Evolutionary conservation across 164 flowering plant species (phyloP).

Genomic region (Cinnamomum micranthum): DNA sequence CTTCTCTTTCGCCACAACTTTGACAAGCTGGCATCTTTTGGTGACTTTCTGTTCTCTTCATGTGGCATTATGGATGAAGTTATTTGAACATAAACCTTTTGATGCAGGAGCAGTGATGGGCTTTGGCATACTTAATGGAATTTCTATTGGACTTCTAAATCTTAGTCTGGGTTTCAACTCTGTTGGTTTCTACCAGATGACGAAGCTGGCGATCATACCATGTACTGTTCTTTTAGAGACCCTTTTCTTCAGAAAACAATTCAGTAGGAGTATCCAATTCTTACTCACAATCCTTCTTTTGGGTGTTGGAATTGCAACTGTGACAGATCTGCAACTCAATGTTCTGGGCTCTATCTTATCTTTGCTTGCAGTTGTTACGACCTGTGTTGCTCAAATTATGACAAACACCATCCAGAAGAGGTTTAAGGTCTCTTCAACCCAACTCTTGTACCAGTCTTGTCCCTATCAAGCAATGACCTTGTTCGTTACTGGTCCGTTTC

Average conservation of each 20-base stretch:
- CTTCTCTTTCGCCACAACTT: conserved; percentile 54
- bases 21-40: conserved; percentile 98
- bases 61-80: conserved; percentile 77
- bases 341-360: conserved; percentile 79
- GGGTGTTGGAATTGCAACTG: conserved; percentile 95
- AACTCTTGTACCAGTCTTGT: conserved; percentile 88
- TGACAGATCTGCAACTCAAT: conserved; percentile 95
- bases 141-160: conserved; percentile 84
- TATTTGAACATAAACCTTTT: conserved; percentile 92
- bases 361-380: conserved; percentile 81
- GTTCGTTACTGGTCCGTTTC: conserved; percentile 78
- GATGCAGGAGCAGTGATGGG: conserved; percentile 80
- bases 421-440: conserved; percentile 92
- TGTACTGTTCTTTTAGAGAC: conserved; percentile 93
- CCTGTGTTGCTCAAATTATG: conserved; percentile 95
- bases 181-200: conserved; percentile 99
- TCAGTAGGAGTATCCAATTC: conserved; percentile 73
- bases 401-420: conserved; percentile 96
- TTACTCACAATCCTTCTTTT: conserved; percentile 65
- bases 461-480: conserved; percentile 83
- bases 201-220: conserved; percentile 92
- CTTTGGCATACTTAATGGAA: conserved; percentile 91
- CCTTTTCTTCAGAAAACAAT: conserved; percentile 73
- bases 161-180: conserved; percentile 95
- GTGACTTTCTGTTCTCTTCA: conserved; percentile 99